Evolutionary conservation across 2,329 filamentous ascomycete genomes (phyloP), one percentile per base, ranked within the genome.

Genomic region (Alternaria conjuncta): DNA sequence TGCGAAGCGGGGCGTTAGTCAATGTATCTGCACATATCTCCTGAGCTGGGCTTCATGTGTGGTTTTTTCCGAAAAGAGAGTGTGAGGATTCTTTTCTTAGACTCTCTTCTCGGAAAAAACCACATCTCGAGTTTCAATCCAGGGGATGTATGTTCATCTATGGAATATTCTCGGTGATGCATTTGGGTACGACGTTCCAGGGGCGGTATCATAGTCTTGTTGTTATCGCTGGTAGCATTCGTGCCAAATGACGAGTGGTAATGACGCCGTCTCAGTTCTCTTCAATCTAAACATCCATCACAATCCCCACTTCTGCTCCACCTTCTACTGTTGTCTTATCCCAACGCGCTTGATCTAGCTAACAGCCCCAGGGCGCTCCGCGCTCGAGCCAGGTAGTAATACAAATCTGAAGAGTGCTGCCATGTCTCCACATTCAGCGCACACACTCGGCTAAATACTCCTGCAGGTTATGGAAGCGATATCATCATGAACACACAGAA

Each of bases 151-250:
- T 36, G 32, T n/a, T 36, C 3, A 9, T 36, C 15, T 36, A 36
- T n/a, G 32, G 4, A 36, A n/a, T 9, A 5, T 0, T n/a, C 15
- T 36, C 15, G 15, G 15, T 41, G 36, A 41, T 41, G n/a, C 32
- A 0, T 41, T 4, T 41, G 0, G 36, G 15, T 41, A 0, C 1
- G 36, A 41, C 0, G 36, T 41, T 18, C 6, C 5, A 6, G 15
- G 3, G n/a, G 36, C 9, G 1, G 5, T 41, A 3, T 3, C 5
- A n/a, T n/a, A n/a, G n/a, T n/a, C n/a, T n/a, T 23, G n/a, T 1
- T 10, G 32, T 41, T 41, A 9, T 41, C 6, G 36, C n/a, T 41
- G n/a, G n/a, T 11, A 4, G 12, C 9, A 12, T 32, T 4, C 2
- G 15, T 2, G 8, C 7, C 9, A 4, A 51, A 51, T 8, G 9